phyloP scores from a whole-genome alignment of 1,284 basidiomycete genomes.

The Pseudozyma pruni region DNA sequence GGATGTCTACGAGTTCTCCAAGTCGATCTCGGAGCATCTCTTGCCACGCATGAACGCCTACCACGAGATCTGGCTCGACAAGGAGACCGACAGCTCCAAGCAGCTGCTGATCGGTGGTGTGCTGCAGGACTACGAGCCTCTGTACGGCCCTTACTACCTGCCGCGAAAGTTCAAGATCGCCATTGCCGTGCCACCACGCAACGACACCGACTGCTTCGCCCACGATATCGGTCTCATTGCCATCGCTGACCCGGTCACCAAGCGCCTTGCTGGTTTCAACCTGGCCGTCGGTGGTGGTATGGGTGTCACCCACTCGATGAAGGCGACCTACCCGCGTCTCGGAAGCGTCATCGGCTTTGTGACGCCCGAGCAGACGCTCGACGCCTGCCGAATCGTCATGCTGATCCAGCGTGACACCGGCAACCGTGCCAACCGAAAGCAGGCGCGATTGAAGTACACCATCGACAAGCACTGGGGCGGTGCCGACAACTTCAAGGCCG shows the following conservation, averaged over 20 bases:
- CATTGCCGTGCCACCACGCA: conserved; percentile 93
- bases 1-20: conserved; percentile 87
- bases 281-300: conserved; percentile 82
- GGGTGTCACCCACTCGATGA: conserved; percentile 99
- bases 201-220: conserved; percentile 94
- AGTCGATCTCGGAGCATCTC: conserved; percentile 84
- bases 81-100: conserved; percentile 65
- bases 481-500: conserved; percentile 75
- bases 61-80: conserved; percentile 97
- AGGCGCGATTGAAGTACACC: conserved; percentile 83
- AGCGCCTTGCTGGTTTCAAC: conserved; percentile 69
- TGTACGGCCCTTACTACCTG: conserved; percentile 97
- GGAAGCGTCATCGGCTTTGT: conserved; percentile 93
- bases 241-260: conserved; percentile 75
- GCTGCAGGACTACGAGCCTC: conserved; percentile 90
- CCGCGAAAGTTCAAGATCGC: conserved; percentile 98
- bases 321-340: conserved; percentile 95
- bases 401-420: conserved; percentile 94
- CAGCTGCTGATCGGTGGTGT: conserved; percentile 91
- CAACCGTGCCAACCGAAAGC: conserved; percentile 77
- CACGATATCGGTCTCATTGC: conserved; percentile 97
- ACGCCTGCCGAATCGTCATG: conserved; percentile 92
- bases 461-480: conserved; percentile 86
- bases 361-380: conserved; percentile 83
- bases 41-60: conserved; percentile 92